Evolutionary conservation across 352 stramenopile genomes (phyloP).

Genomic region (Phytophthora pluvialis): DNA sequence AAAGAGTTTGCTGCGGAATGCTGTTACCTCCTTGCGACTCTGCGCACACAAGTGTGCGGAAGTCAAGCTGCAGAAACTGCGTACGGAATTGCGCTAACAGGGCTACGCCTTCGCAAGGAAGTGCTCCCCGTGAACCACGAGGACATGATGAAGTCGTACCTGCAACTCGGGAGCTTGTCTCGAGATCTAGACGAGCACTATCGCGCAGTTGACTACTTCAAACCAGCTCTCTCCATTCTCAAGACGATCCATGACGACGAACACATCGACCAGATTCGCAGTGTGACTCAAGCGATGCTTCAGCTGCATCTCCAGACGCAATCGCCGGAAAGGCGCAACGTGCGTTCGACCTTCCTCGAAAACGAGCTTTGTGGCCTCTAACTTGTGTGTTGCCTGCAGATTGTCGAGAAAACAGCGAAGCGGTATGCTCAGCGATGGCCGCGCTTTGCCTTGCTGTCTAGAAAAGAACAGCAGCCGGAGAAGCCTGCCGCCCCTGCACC

Average conservation of each 20-base stretch:
- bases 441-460: slow-evolving; percentile 29
- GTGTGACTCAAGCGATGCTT: slow-evolving; percentile 49
- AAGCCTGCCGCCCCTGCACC: not conserved
- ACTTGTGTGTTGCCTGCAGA: slow-evolving; percentile 26
- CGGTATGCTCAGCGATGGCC: slow-evolving; percentile 34
- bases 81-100: slow-evolving; percentile 48
- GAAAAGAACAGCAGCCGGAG: slow-evolving; percentile 4
- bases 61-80: slow-evolving; percentile 42
- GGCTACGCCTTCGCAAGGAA: slow-evolving; percentile 46
- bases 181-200: slow-evolving; percentile 53
- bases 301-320: slow-evolving; percentile 47
- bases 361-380: slow-evolving; percentile 1
- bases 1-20: slow-evolving; percentile 43
- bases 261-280: slow-evolving; percentile 39
- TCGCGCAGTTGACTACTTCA: slow-evolving; percentile 63
- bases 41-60: slow-evolving; percentile 23
- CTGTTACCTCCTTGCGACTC: slow-evolving; percentile 46
- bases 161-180: slow-evolving; percentile 57
- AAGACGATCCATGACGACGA: slow-evolving; percentile 38
- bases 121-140: slow-evolving; percentile 29
- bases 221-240: slow-evolving; percentile 37
- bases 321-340: slow-evolving; percentile 40
- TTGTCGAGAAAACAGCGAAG: slow-evolving; percentile 49
- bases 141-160: slow-evolving; percentile 46
- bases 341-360: slow-evolving; percentile 22